Percentiles rank a stretch among this genome's conserved stretches.
These are phyloP conservation scores for Ceratocystiopsis minuta DNA, from an alignment of 2,329 filamentous ascomycete species.

Conservation along the genomic window DNA sequence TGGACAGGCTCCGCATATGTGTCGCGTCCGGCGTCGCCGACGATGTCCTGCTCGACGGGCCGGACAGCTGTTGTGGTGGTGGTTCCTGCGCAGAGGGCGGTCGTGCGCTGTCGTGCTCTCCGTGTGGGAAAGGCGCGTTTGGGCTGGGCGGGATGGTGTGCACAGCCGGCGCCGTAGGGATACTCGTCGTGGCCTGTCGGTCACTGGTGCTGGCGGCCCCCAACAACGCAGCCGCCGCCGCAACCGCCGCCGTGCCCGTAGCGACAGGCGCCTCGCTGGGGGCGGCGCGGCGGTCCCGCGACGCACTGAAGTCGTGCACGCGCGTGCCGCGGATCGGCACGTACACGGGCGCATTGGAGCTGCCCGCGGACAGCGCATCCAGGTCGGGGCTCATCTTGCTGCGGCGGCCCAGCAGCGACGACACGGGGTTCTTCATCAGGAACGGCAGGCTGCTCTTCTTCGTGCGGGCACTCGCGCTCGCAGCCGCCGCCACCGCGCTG, in stretches of 20 bases:
- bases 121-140: too few relatives aligned
- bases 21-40: too few relatives aligned
- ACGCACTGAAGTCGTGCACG: constrained; percentile 49
- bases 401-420: constrained; percentile 37
- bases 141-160: too few relatives aligned
- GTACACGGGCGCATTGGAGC: constrained; percentile 29
- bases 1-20: too few relatives aligned
- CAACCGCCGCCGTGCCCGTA: constrained; percentile 3
- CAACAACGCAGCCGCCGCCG: constrained; percentile 3
- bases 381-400: constrained; percentile 34
- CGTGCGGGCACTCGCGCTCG: constrained; percentile 25
- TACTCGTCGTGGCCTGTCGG: neutral
- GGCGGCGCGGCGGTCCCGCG: constrained; percentile 27
- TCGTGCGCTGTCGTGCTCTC: too few relatives aligned
- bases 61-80: neutral
- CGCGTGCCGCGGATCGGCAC: constrained; percentile 47
- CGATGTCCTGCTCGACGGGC: too few relatives aligned
- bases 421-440: constrained; percentile 37
- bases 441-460: constrained; percentile 38
- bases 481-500: constrained; percentile 20
- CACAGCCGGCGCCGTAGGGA: neutral
- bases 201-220: too few relatives aligned
- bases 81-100: too few relatives aligned
- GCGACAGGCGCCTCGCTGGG: constrained; percentile 12
- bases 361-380: constrained; percentile 20